Percentiles rank a stretch among this genome's conserved stretches.
Evolutionary conservation across 2,329 filamentous ascomycete species (phyloP).

Genomic region (Alternaria ventricosa): DNA sequence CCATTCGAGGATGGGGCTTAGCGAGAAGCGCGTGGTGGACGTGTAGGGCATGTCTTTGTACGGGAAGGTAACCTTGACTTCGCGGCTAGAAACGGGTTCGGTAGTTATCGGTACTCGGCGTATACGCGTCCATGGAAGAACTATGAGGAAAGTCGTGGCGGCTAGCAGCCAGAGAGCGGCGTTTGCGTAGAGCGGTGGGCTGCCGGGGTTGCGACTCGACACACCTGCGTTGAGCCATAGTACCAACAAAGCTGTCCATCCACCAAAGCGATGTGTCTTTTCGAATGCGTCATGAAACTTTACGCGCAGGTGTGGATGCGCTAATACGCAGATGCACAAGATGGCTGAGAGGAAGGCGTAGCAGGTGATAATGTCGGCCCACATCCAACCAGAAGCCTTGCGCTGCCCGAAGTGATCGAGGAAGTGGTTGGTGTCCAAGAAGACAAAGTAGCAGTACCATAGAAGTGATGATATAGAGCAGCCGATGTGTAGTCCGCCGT

Average conservation of each 20-base stretch:
- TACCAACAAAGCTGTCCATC: constrained; percentile 37
- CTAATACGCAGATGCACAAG: constrained; percentile 30
- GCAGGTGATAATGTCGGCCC: constrained; percentile 23
- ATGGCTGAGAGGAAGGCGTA: constrained; percentile 26
- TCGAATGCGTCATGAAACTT: constrained; percentile 46
- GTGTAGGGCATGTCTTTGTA: constrained; percentile 31
- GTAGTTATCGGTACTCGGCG: constrained; percentile 69
- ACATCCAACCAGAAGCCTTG: constrained; percentile 24
- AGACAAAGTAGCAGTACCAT: constrained; percentile 55
- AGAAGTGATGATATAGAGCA: constrained; percentile 36
- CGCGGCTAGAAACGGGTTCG: constrained; percentile 73
- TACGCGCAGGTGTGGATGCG: constrained; percentile 31
- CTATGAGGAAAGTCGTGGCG: constrained; percentile 68
- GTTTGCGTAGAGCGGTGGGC: constrained; percentile 9
- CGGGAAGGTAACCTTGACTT: constrained; percentile 67
- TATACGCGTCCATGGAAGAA: constrained; percentile 76
- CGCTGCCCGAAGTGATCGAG: neutral
- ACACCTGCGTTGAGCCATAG: constrained; percentile 36
- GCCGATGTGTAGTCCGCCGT: constrained; percentile 46
- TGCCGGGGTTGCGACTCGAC: constrained; percentile 1
- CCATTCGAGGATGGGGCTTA: constrained; percentile 40
- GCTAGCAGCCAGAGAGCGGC: constrained; percentile 69
- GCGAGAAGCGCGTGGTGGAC: constrained; percentile 25
- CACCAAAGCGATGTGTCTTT: constrained; percentile 43
- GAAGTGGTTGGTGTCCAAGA: constrained; percentile 37